Evolutionary conservation across 2,329 filamentous ascomycete species (phyloP), one percentile per base, ranked within the genome.

Genomic region (Sphaceloma murrayae): DNA sequence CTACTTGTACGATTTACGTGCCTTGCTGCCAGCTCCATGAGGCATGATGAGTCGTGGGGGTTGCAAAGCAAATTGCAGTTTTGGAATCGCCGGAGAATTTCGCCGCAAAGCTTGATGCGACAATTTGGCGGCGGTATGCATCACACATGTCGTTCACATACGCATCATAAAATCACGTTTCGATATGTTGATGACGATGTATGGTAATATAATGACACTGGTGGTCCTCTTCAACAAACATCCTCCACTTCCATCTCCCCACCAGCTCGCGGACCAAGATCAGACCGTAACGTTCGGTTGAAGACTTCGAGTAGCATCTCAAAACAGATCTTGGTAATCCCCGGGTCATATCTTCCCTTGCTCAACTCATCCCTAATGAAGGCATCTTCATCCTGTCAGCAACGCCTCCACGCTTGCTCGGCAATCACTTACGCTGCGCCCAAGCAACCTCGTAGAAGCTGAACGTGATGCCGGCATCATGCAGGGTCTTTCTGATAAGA

Each of bases 331-430:
- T 87, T 89, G 3, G 80, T 78, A 46, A 95, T 73, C 14, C 84
- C 85, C 1, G 88, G 85, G 60, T 95, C 88, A 58, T 94, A 95
- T 18, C 88, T 74, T n/a, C 87, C 88, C 66, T 94, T 94, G 62
- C 82, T 87, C 48, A 91, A 69, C 67, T 95, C 88, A 57, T 95
- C 88, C 13, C 88, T 74, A 60, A 95, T 93, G 59, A 95, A 95
- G 4, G 88, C 88, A 67, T 94, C 73, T 74, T 14, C 17, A 16
- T 9, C 13, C 26, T 16, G 5, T 38, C 11, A 3, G 19, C 10
- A 16, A 4, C 10, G 4, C 13, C 4, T 21, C 22, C 18, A 19
- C 10, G n/a, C 43, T 29, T 42, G 14, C 11, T 13, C 24, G 19
- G 17, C 13, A n/a, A 10, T 26, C 30, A 69, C 72, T 57, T 61